phyloP scores from a whole-genome alignment of 345 rosid species.

The Leavenworthia alabamica region DNA sequence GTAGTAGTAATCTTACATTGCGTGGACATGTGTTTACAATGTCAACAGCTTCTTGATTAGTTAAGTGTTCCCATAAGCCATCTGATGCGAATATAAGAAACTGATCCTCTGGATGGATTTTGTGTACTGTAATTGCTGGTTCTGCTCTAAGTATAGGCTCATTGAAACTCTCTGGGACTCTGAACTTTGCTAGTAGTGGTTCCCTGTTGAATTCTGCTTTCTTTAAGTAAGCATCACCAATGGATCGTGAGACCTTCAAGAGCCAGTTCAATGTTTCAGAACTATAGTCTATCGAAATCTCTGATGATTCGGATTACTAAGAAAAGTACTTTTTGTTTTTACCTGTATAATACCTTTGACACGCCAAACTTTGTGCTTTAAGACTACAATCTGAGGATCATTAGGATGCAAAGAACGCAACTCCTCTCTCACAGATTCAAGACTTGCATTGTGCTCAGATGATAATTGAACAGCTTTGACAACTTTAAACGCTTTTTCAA shows the following conservation, averaged over 20 bases:
- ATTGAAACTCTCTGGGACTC: constrained; percentile 26
- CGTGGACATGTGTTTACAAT: constrained; percentile 28
- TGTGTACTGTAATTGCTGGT: constrained; percentile 26
- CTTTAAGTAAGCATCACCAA: constrained; percentile 38
- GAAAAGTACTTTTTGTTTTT: neutral
- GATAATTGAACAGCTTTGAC: constrained; percentile 49
- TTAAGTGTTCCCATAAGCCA: constrained; percentile 34
- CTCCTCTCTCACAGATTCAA: constrained; percentile 53
- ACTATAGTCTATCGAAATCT: neutral
- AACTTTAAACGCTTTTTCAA: constrained; percentile 34
- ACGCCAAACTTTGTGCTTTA: constrained; percentile 55
- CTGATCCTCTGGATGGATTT: constrained; percentile 33
- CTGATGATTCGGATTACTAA: neutral
- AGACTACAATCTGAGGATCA: constrained; percentile 56
- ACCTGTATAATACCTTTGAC: constrained; percentile 63
- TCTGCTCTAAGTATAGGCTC: constrained; percentile 31
- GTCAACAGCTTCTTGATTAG: constrained; percentile 33
- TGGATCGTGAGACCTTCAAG: constrained; percentile 31
- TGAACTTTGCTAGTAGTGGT: constrained; percentile 31
- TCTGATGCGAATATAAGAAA: constrained; percentile 39
- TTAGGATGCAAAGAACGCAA: constrained; percentile 45
- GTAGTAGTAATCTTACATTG: constrained; percentile 14
- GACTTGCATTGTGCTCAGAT: constrained; percentile 49
- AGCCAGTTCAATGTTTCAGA: neutral
- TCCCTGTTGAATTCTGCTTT: constrained; percentile 34